Evolutionary conservation across 2,329 filamentous ascomycete genomes (phyloP).

Genomic region (Acarospora socialis): DNA sequence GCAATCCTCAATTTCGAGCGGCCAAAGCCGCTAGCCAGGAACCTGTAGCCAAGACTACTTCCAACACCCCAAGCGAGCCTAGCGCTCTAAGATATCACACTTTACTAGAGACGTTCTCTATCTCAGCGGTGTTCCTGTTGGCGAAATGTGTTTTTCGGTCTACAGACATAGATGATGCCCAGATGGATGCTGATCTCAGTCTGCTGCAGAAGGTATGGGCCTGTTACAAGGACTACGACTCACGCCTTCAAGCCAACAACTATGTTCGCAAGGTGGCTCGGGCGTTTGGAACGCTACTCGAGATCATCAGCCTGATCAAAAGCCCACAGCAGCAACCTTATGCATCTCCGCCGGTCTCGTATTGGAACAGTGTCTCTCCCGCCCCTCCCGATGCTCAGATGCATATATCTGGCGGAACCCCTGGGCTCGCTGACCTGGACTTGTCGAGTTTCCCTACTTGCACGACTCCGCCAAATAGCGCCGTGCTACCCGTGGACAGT

Average conservation of each 20-base stretch:
- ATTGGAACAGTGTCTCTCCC: no score
- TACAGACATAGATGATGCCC: background rate
- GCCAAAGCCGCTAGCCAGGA: background rate
- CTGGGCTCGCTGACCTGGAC: no score
- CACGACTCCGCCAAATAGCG: no score
- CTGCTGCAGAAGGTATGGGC: constrained; percentile 7
- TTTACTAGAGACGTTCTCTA: constrained; percentile 7
- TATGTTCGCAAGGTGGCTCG: constrained; percentile 8
- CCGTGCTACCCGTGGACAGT: no score
- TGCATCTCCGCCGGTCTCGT: no score
- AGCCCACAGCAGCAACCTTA: no score
- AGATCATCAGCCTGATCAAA: constrained; percentile 3
- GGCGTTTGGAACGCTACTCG: constrained; percentile 7
- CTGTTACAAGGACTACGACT: constrained; percentile 7
- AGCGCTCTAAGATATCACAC: constrained; percentile 2
- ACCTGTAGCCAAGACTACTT: background rate
- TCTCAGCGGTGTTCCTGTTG: constrained; percentile 8
- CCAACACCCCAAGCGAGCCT: background rate
- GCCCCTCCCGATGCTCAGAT: no score
- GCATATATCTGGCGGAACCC: no score
- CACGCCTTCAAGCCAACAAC: constrained; percentile 6
- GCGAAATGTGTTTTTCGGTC: constrained; percentile 4
- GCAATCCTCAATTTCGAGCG: background rate
- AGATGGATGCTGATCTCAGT: constrained; percentile 4
- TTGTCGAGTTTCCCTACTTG: no score